These are phyloP conservation scores for Mrakia gelida DNA, from an alignment of 768 basidiomycete genomes.

Conservation along the genomic window DNA sequence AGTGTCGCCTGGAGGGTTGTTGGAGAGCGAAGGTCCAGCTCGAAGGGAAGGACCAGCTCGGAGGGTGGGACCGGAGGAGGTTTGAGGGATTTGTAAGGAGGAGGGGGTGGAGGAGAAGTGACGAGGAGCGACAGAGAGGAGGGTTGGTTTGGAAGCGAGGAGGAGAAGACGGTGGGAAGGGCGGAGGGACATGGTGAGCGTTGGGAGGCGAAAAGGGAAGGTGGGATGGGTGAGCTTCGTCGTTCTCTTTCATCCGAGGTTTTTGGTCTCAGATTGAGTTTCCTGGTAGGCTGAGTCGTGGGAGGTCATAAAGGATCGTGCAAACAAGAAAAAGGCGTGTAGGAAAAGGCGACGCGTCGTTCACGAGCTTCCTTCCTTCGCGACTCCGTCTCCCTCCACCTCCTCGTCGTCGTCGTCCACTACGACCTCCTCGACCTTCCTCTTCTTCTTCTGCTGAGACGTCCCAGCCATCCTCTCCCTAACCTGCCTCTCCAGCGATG, in stretches of 20 bases:
- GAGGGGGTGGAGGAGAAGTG: not conserved
- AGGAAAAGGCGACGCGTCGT: not conserved
- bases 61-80: not conserved
- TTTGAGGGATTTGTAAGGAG: not conserved
- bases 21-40: not conserved
- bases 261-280: not conserved
- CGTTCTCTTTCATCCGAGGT: not conserved
- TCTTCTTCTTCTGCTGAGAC: slow-evolving; percentile 4
- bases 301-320: not conserved
- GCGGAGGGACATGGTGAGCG: not conserved
- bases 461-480: slow-evolving; percentile 1
- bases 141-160: not conserved
- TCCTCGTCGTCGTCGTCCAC: not conserved
- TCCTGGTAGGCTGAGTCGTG: not conserved
- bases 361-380: not conserved
- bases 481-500: not conserved
- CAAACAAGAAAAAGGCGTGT: not conserved
- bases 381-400: too few species aligned
- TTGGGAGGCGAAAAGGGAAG: not conserved
- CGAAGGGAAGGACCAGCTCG: slow-evolving; percentile 3
- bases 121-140: not conserved
- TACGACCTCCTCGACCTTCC: not conserved
- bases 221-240: not conserved
- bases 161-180: not conserved
- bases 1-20: not conserved